Base-by-base conservation (phyloP, 2,329 filamentous ascomycete species). In the Trichophyton verrucosum region DNA sequence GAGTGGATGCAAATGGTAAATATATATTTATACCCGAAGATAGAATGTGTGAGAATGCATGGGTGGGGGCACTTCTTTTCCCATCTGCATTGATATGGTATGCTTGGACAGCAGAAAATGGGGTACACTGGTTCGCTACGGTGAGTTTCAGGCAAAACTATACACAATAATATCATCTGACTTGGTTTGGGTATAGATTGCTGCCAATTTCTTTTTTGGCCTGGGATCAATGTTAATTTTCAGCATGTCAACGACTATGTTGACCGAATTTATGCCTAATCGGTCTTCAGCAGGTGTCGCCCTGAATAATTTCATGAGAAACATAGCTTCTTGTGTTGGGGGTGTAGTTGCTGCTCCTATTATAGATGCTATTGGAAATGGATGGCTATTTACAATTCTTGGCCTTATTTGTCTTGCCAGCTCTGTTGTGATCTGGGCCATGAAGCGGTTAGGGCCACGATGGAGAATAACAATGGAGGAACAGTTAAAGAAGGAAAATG, bases 181-280 rank as follows among this genome's bases (percentile, higher is more conserved):
- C 63, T 27, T 8, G 55, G 2, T 6, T 13, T 27, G 27, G 56
- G 22, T 51, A 49, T 61, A 79, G 61, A 78, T 82, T 65, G 77
- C 87, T 44, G 84, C 85, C 24, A 84, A 86, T 47, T 87, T 89
- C 71, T 81, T 86, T 70, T 94, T 92, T 67, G 89, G 89, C 15
- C 66, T 88, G 2, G 86, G 86, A 1, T 86, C 82, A 36, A 94
- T 95, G 89, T 78, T 94, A 3, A 85, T 91, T 33, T 91, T 89
- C 73, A 81, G 83, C 57, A 81, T 84, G 66, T 79, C 83, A 0
- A 91, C 88, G 0, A 94, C 89, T 0, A 91, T 94, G 87, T 77
- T 94, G 65, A 92, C 89, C 0, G 89, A 94, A 69, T 91, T 92
- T 69, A 86, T 92, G 79, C 87, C 87, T 13, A 80, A 82, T 47